Evolutionary conservation across 768 basidiomycete species (phyloP), one percentile per base, ranked within the genome.

Genomic region (Lactifluus volemus): DNA sequence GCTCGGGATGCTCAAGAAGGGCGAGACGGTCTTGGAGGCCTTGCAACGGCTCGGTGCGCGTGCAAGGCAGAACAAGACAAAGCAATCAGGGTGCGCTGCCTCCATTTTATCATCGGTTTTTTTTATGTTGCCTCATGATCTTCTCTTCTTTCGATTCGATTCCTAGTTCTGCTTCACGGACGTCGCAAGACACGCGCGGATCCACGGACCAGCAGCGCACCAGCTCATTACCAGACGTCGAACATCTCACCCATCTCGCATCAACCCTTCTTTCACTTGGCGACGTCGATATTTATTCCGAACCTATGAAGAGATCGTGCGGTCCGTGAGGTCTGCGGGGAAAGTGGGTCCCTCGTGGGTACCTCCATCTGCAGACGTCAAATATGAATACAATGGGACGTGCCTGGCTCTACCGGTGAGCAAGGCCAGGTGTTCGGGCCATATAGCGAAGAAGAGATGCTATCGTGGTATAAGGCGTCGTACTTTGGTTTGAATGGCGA

Each of bases 11-110:
- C 79, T 98, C 68, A 88, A 89, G 73, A 86, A 88, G 67, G 92
- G 94, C 1, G 97, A 98, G 73, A 90, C 90, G 0, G 87, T 98
- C 2, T 75, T 98, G 36, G 89, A 92, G 69, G 92, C 92, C 14
- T 73, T 99, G 49, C 89, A 92, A 67, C 82, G 97, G 19, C 74
- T 98, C 4, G 96, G 96, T 10, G 73, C 76, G 5, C 79, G 80
- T 67, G 80, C 84, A 47, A 89, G 84, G 72, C 84, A 78, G 71
- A 59, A 48, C 38, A 66, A 67, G 71, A 68, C 63, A 25, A 61
- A 58, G 19, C 52, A 29, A 61, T 68, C 63, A 60, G 66, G 58
- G 69, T 73, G 49, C 15, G 69, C 5, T 4, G 8, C 34, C 21
- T 17, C 6, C 34, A 25, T 25, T 6, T 7, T 19, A 21, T 45